Base-by-base conservation (phyloP, 2,329 filamentous ascomycete species). In the Blastomyces percursus region DNA sequence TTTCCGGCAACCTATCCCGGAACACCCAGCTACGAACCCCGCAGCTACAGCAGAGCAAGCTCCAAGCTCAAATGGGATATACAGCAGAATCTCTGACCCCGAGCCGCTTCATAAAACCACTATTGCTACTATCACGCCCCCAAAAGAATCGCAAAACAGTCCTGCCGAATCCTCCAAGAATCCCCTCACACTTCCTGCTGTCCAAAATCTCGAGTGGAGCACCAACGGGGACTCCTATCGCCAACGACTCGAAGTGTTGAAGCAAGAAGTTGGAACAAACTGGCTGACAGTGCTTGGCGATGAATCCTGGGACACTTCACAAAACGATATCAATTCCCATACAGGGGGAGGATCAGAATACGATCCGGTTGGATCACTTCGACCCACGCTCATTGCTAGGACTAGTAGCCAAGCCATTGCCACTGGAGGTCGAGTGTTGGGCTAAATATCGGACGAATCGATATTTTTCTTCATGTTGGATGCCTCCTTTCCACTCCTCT, bases 241-340 rank as follows among this genome's bases (percentile, higher is more conserved):
- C 63, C 89, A 89, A 73, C 94, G 94, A 74, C 88, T 97, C 61
- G 91, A 96, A 74, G 86, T 89, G 2, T 78, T 96, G 61, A 87
- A 91, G 65, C 88, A 88, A 70, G 90, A 93, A 70, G 87, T 96
- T 67, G 92, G 92, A 40, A 90, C 86, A 69, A 89, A 86, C 46
- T 99, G 96, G 82, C 82, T 99, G 48, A 92, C 86, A 66, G 90
- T 89, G 16, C 79, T 97, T 59, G 88, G 89, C 64, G 92, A 96
- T 69, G 89, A 94, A 73, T 81, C 75, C 42, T 83, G 82, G 79
- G 78, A 81, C 59, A 68, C 66, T 38, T 66, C 72, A 48, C 70
- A 71, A 57, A 71, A 69, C 40, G 69, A 71, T 38, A 65, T 74
- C 57, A 67, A 64, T 52, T 65, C 72, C 52, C 63, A 64, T 61